These are phyloP conservation scores for Aspergillus mulundensis DNA, from an alignment of 495 filamentous ascomycete genomes.

Conservation along the genomic window DNA sequence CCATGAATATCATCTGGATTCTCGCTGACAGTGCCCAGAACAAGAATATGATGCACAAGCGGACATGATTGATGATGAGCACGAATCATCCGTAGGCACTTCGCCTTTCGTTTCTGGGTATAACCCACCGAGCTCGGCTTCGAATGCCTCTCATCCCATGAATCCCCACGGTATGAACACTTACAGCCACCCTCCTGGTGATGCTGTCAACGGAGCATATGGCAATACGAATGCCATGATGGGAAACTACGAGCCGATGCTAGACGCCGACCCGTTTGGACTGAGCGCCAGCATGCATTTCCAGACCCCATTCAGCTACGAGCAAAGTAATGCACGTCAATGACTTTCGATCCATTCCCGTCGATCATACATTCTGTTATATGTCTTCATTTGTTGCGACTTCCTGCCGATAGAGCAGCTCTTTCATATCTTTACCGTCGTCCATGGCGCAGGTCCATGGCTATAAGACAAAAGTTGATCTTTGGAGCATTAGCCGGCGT, in stretches of 20 bases:
- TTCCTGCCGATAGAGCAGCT: constrained; percentile 1
- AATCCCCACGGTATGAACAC: constrained; percentile 32
- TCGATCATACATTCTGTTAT: neutral
- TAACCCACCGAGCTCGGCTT: constrained; percentile 41
- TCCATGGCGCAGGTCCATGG: constrained; percentile 13
- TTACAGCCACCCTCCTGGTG: constrained; percentile 37
- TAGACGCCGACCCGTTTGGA: constrained; percentile 88
- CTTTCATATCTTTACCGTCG: constrained; percentile 5
- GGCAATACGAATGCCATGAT: constrained; percentile 62
- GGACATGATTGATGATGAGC: constrained; percentile 87
- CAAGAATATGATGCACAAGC: constrained; percentile 98
- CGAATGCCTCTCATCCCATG: constrained; percentile 36
- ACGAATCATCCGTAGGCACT: constrained; percentile 62
- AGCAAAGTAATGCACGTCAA: constrained; percentile 45
- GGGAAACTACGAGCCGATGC: constrained; percentile 74
- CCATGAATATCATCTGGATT: neutral
- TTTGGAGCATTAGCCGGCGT: constrained; percentile 25
- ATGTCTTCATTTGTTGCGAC: constrained; percentile 3
- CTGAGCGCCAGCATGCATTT: constrained; percentile 92
- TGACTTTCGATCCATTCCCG: constrained; percentile 13
- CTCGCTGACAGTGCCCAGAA: constrained; percentile 57
- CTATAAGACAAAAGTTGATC: constrained; percentile 21
- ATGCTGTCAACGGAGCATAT: constrained; percentile 36
- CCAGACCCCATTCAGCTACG: constrained; percentile 82
- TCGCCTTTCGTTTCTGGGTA: constrained; percentile 63